phyloP scores from a whole-genome alignment of 371 early-diverging fungal genomes.

The Lichtheimia ornata region DNA sequence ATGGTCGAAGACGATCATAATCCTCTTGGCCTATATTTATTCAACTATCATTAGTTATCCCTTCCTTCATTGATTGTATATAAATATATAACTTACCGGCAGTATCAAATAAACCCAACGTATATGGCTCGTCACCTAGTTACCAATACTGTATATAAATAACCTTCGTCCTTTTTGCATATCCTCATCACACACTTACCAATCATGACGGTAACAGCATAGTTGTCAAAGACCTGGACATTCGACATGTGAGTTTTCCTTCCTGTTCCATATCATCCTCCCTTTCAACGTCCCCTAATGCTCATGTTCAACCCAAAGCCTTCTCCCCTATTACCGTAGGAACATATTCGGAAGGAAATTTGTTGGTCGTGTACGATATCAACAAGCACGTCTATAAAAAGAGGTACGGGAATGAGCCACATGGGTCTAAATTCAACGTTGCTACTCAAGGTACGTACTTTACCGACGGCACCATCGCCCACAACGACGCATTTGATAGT shows the following conservation, averaged over 20 bases:
- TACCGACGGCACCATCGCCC: conserved; percentile 98
- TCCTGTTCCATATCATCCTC: background rate
- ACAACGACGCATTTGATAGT: conserved; percentile 95
- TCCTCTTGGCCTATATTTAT: conserved; percentile 82
- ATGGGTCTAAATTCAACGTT: conserved; percentile 1
- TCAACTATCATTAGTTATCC: no score
- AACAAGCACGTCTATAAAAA: conserved; percentile 85
- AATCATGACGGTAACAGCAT: conserved; percentile 98
- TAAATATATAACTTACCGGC: conserved; percentile 65
- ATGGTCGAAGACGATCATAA: conserved; percentile 95
- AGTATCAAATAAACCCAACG: conserved; percentile 94
- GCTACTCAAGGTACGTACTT: conserved; percentile 56
- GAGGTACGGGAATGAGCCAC: background rate
- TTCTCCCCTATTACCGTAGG: conserved; percentile 73
- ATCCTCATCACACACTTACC: conserved; percentile 43
- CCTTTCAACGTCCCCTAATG: background rate
- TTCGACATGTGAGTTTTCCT: no score
- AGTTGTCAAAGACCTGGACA: conserved; percentile 93
- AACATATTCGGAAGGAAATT: conserved; percentile 97
- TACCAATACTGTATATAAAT: background rate
- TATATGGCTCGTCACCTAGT: conserved; percentile 80
- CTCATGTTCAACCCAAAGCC: background rate
- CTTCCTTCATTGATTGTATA: background rate
- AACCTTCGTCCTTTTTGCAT: background rate
- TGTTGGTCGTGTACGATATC: conserved; percentile 97